These are phyloP conservation scores for Colletotrichum phormii DNA, from an alignment of 2,329 filamentous ascomycete genomes.

Conservation along the genomic window DNA sequence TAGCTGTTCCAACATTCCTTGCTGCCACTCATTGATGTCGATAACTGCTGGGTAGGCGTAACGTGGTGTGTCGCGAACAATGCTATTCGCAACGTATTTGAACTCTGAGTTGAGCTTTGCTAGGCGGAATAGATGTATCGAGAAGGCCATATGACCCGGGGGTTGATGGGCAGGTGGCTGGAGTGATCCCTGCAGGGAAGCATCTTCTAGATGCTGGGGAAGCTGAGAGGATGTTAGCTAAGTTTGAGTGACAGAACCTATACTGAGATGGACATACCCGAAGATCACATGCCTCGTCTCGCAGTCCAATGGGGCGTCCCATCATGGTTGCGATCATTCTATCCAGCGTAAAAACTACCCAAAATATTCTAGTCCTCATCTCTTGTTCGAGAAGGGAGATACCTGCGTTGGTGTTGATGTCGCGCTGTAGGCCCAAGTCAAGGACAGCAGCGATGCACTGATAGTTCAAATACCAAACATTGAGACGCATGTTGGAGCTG, in stretches of 20 bases:
- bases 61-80: slow-evolving; percentile 56
- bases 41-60: slow-evolving; percentile 61
- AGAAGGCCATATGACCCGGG: slow-evolving; percentile 44
- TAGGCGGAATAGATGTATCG: slow-evolving; percentile 61
- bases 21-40: slow-evolving; percentile 60
- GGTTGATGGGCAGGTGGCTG: neutral
- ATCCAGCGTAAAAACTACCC: slow-evolving; percentile 64
- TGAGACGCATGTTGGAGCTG: slow-evolving; percentile 59
- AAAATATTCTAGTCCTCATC: slow-evolving; percentile 66
- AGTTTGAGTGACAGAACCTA: neutral
- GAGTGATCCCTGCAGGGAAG: slow-evolving; percentile 25
- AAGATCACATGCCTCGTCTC: slow-evolving; percentile 66
- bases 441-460: slow-evolving; percentile 63
- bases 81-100: slow-evolving; percentile 67
- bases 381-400: slow-evolving; percentile 63
- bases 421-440: slow-evolving; percentile 63
- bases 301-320: slow-evolving; percentile 65
- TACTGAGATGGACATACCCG: slow-evolving; percentile 48
- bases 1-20: slow-evolving; percentile 52
- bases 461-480: slow-evolving; percentile 67
- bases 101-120: slow-evolving; percentile 65
- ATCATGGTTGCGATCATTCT: slow-evolving; percentile 65
- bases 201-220: slow-evolving; percentile 43
- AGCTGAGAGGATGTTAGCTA: slow-evolving; percentile 42
- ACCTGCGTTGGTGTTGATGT: slow-evolving; percentile 53